Conservation (phyloP, 1,139 yeast species). For the Yamadazyma friedrichii region DNA sequence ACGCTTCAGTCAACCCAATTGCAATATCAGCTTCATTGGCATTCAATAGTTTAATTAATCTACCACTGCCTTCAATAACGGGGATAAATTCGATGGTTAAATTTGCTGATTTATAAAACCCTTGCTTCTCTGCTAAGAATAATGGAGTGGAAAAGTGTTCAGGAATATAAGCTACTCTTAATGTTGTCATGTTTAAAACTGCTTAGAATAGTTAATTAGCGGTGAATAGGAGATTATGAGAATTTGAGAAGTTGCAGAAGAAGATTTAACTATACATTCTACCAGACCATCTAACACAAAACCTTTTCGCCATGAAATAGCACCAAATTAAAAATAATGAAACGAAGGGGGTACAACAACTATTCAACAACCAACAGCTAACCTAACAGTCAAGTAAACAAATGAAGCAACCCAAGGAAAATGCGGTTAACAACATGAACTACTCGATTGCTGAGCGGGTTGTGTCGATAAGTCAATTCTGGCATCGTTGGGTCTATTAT, state of each 20-base stretch:
- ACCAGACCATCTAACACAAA: neutral
- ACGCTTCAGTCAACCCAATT: slow-evolving; percentile 89
- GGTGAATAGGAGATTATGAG: neutral
- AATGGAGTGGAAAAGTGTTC: slow-evolving; percentile 91
- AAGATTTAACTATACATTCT: too few relatives aligned
- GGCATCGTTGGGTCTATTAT: slow-evolving; percentile 15
- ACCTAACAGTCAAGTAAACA: neutral
- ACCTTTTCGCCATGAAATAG: neutral
- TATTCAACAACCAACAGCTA: neutral
- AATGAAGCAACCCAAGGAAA: neutral
- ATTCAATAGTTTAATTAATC: slow-evolving; percentile 71
- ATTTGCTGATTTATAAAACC: slow-evolving; percentile 48
- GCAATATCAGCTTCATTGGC: slow-evolving; percentile 70
- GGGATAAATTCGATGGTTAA: slow-evolving; percentile 63
- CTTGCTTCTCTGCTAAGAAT: slow-evolving; percentile 64
- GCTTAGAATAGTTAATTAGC: neutral
- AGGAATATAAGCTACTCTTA: slow-evolving; percentile 77
- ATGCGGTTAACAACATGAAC: slow-evolving; percentile 6
- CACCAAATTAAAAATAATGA: neutral
- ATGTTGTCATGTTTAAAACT: neutral
- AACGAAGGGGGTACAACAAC: neutral
- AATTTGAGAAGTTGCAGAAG: neutral
- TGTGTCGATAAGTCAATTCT: slow-evolving; percentile 25
- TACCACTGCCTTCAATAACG: slow-evolving; percentile 87
- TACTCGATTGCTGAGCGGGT: slow-evolving; percentile 4